phyloP scores from a whole-genome alignment of 2,329 filamentous ascomycete species.

The Sclerotinia minor region DNA sequence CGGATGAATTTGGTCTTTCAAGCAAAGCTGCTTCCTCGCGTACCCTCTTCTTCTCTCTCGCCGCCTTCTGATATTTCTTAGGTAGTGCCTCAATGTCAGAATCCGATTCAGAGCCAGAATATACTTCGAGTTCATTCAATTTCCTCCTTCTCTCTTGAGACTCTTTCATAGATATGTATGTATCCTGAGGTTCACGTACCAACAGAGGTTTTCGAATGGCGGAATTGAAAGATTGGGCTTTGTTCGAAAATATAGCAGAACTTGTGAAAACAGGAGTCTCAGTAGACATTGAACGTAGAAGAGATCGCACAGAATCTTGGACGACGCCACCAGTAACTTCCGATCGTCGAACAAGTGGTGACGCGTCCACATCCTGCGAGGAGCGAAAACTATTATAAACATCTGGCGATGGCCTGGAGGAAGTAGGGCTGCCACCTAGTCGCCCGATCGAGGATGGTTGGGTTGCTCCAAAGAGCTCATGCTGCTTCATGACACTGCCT shows the following conservation, averaged over 20 bases:
- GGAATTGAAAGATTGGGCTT: conserved; percentile 31
- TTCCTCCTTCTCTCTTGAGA: conserved; percentile 37
- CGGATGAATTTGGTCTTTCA: neutral
- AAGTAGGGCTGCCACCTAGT: conserved; percentile 34
- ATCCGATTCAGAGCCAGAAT: conserved; percentile 28
- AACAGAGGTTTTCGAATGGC: conserved; percentile 15
- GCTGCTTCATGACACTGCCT: conserved; percentile 37
- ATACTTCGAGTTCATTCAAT: conserved; percentile 1
- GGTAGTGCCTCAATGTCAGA: conserved; percentile 34
- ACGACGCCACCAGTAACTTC: conserved; percentile 24
- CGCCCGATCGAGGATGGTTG: conserved; percentile 39
- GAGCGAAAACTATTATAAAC: conserved; percentile 34
- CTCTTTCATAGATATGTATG: conserved; percentile 38
- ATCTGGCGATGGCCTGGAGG: conserved; percentile 40
- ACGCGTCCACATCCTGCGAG: conserved; percentile 30
- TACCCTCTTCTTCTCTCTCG: conserved; percentile 1
- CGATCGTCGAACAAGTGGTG: conserved; percentile 31
- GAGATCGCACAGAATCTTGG: conserved; percentile 27
- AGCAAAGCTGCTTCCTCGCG: neutral
- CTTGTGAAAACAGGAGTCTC: conserved; percentile 19
- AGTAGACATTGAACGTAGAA: conserved; percentile 27
- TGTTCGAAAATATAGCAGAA: conserved; percentile 10
- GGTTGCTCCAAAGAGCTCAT: conserved; percentile 40
- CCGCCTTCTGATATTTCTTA: neutral
- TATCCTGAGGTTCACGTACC: conserved; percentile 30